These are phyloP conservation scores for Sisymbrium irio DNA, from an alignment of 345 rosid genomes.

Conservation along the genomic window DNA sequence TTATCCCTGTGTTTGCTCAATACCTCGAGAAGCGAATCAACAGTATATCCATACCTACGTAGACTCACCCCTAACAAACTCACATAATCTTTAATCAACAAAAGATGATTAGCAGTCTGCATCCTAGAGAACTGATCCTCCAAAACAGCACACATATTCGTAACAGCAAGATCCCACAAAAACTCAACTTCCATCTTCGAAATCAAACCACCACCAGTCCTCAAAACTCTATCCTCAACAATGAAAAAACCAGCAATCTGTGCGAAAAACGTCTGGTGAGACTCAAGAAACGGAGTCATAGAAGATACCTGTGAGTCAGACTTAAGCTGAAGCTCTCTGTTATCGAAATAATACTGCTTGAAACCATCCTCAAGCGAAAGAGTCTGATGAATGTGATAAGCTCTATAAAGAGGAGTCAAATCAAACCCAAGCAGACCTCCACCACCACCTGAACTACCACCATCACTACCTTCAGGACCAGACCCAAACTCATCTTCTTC, in stretches of 20 bases:
- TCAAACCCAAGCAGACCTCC: slow-evolving; percentile 61
- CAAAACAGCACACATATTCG: slow-evolving; percentile 91
- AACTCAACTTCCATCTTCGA: slow-evolving; percentile 82
- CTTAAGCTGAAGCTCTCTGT: slow-evolving; percentile 88
- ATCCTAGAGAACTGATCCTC: slow-evolving; percentile 99
- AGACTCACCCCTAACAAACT: slow-evolving; percentile 91
- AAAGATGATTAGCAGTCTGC: slow-evolving; percentile 96
- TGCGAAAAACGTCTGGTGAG: slow-evolving; percentile 94
- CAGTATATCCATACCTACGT: slow-evolving; percentile 83
- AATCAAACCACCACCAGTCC: slow-evolving; percentile 88
- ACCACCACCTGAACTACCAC: slow-evolving; percentile 50
- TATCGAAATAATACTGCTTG: slow-evolving; percentile 82
- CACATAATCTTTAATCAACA: slow-evolving; percentile 92
- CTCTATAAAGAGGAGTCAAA: slow-evolving; percentile 83
- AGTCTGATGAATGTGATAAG: slow-evolving; percentile 88
- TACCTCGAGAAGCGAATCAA: slow-evolving; percentile 86
- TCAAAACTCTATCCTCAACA: slow-evolving; percentile 83
- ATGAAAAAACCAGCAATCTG: slow-evolving; percentile 96
- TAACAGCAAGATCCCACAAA: slow-evolving; percentile 93
- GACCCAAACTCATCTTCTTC: slow-evolving; percentile 61
- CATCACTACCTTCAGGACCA: slow-evolving; percentile 43
- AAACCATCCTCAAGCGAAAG: slow-evolving; percentile 83
- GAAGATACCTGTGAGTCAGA: slow-evolving; percentile 98
- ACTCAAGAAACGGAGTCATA: slow-evolving; percentile 94
- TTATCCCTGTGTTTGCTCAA: slow-evolving; percentile 92